Evolutionary conservation across 345 rosid species (phyloP).

Genomic region (Nasturtium officinale): DNA sequence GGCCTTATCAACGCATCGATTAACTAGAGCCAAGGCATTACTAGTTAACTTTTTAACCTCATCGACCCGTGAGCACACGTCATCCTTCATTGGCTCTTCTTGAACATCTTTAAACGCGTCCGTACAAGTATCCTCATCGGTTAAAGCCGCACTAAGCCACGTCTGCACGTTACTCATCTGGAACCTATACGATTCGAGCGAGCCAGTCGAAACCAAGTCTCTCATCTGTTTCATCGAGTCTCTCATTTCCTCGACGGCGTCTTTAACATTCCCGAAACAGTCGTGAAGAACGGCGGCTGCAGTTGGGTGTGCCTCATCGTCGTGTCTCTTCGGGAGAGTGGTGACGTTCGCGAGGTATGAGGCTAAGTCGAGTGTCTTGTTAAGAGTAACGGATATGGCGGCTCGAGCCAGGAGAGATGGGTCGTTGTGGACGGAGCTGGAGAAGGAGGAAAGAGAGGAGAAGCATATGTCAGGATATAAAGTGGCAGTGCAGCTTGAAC

Average conservation of each 20-base stretch:
- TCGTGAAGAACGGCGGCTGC: slow-evolving; percentile 69
- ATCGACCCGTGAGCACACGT: slow-evolving; percentile 53
- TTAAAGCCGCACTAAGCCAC: slow-evolving; percentile 94
- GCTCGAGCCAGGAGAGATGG: slow-evolving; percentile 67
- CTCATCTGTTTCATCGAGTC: slow-evolving; percentile 89
- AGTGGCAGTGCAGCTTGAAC: slow-evolving; percentile 67
- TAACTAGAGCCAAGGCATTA: slow-evolving; percentile 73
- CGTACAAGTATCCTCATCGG: slow-evolving; percentile 86
- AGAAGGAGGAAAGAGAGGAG: slow-evolving; percentile 62
- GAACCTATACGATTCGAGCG: slow-evolving; percentile 59
- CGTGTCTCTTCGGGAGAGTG: slow-evolving; percentile 53
- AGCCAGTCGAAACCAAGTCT: slow-evolving; percentile 43
- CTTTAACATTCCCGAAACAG: slow-evolving; percentile 79
- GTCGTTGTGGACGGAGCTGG: slow-evolving; percentile 53
- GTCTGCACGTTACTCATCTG: slow-evolving; percentile 89
- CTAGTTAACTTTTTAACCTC: slow-evolving; percentile 72
- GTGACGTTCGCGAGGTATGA: slow-evolving; percentile 59
- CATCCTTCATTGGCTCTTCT: slow-evolving; percentile 57
- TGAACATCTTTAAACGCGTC: slow-evolving; percentile 72
- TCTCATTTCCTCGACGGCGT: slow-evolving; percentile 79
- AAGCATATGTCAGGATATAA: slow-evolving; percentile 81
- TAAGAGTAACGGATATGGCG: slow-evolving; percentile 65
- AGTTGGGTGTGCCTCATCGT: slow-evolving; percentile 24
- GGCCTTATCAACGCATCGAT: slow-evolving; percentile 59
- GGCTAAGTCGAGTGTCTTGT: slow-evolving; percentile 52